A percentile compares a stretch with the other conserved stretches of the same genome.
These are phyloP conservation scores for Diaporthe nobilis DNA, from an alignment of 2,329 filamentous ascomycete species.

Conservation along the genomic window DNA sequence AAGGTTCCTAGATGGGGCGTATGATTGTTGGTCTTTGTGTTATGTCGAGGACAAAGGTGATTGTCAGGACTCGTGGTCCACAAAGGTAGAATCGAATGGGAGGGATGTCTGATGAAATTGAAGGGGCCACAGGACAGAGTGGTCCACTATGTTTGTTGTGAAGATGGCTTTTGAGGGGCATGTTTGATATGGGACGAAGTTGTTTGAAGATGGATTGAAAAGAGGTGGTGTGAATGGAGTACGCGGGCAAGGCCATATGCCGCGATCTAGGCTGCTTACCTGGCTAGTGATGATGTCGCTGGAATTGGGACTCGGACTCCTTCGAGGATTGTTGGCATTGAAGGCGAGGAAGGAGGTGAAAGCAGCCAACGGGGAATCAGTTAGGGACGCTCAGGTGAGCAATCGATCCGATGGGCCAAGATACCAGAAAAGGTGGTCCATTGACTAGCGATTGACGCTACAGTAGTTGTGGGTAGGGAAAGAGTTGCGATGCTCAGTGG, in stretches of 20 bases:
- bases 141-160: background rate
- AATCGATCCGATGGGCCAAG: background rate
- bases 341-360: background rate
- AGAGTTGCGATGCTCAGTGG: background rate
- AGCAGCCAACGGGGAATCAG: background rate
- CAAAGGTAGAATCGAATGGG: background rate
- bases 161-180: background rate
- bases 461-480: background rate
- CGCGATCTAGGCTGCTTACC: background rate
- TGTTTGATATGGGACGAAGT: background rate
- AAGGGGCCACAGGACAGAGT: too few species aligned
- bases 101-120: background rate
- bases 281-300: conserved; percentile 1
- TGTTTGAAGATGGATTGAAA: background rate
- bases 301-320: background rate
- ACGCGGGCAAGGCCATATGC: too few species aligned
- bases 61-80: background rate
- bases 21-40: background rate
- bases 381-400: background rate
- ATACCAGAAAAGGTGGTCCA: background rate
- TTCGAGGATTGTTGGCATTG: background rate
- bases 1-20: background rate
- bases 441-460: background rate
- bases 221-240: background rate
- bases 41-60: conserved; percentile 36